These are phyloP conservation scores for Citrus glauca DNA, from an alignment of 345 rosid genomes.

Conservation along the genomic window DNA sequence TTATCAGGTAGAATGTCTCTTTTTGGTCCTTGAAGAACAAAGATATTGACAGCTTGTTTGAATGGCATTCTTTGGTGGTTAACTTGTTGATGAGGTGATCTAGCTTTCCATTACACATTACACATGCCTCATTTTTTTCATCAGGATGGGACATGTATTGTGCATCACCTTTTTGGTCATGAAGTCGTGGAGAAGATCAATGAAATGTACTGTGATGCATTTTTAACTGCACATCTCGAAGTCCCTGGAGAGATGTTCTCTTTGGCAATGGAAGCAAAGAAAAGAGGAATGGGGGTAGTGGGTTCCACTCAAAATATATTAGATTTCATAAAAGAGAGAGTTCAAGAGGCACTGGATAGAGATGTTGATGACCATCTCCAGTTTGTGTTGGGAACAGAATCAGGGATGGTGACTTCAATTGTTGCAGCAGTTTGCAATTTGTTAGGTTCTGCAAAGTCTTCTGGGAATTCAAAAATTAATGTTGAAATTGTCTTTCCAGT, in stretches of 20 bases:
- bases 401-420: conserved; percentile 95
- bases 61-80: background rate
- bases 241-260: conserved; percentile 99
- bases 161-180: conserved; percentile 88
- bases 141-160: conserved; percentile 92
- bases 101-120: no score
- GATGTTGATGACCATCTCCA: conserved; percentile 75
- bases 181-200: conserved; percentile 87
- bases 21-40: background rate
- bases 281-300: conserved; percentile 93
- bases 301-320: conserved; percentile 92
- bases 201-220: conserved; percentile 86
- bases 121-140: background rate
- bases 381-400: conserved; percentile 92
- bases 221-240: conserved; percentile 91
- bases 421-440: conserved; percentile 67
- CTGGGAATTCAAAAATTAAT: conserved; percentile 46
- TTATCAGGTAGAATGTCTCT: conserved; percentile 55
- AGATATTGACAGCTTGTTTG: background rate
- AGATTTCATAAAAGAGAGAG: conserved; percentile 81
- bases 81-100: background rate
- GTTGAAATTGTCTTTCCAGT: conserved; percentile 95
- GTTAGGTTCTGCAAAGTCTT: conserved; percentile 40
- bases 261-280: conserved; percentile 90
- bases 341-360: conserved; percentile 79